Evolutionary conservation across 164 flowering plant species (phyloP).

Genomic region (Warburgia ugandensis): DNA sequence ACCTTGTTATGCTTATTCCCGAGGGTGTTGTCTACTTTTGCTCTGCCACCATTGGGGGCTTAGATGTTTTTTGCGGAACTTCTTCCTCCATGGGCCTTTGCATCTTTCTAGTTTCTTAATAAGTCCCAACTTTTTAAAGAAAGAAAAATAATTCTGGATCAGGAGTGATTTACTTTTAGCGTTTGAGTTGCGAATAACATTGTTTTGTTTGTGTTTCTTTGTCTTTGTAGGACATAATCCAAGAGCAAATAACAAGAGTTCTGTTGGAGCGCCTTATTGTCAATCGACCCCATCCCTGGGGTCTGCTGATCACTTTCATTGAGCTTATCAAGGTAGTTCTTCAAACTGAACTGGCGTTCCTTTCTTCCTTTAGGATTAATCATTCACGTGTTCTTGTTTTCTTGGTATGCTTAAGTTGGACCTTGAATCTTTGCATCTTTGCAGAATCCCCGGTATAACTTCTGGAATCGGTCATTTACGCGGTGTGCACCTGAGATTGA

Average conservation of each 20-base stretch:
- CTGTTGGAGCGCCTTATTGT: slow-evolving; percentile 83
- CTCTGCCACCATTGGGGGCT: no score
- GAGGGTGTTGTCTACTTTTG: background rate
- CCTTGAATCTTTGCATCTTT: background rate
- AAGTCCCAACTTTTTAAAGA: no score
- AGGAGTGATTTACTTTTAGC: no score
- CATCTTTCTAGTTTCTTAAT: no score
- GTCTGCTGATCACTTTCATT: slow-evolving; percentile 86
- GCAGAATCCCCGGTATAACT: slow-evolving; percentile 91
- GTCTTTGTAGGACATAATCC: slow-evolving; percentile 85
- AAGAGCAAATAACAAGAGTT: slow-evolving; percentile 97
- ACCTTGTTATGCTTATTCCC: background rate
- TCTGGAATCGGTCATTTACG: slow-evolving; percentile 86
- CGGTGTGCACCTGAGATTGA: slow-evolving; percentile 94
- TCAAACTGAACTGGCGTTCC: background rate
- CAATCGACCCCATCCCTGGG: slow-evolving; percentile 98
- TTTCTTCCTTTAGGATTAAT: background rate
- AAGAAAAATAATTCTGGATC: no score
- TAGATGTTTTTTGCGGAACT: no score
- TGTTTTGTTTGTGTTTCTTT: no score
- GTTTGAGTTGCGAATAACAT: no score
- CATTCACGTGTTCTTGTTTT: background rate
- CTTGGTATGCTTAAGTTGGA: no score
- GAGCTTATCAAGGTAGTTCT: slow-evolving; percentile 83
- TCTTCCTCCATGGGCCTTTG: no score